Conservation (phyloP, 164 flowering plant species). For the Vitis rotundifolia region DNA sequence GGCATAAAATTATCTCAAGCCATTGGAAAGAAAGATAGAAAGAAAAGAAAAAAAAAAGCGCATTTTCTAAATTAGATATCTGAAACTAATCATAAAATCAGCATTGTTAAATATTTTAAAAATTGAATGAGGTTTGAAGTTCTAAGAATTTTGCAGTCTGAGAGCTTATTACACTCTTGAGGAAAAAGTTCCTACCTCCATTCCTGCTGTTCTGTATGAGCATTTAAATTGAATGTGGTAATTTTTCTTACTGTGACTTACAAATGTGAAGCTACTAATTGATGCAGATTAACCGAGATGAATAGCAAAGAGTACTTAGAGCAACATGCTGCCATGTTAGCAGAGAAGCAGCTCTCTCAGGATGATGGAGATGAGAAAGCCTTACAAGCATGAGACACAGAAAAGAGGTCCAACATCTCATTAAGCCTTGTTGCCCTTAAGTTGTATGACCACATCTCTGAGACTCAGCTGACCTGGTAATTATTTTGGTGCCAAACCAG, state of each 20-base stretch:
- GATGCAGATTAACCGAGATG: conserved; percentile 89
- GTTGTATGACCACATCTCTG: neutral
- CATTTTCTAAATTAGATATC: too few relatives aligned
- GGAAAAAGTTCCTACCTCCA: too few relatives aligned
- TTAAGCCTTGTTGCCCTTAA: neutral
- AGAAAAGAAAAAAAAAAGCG: too few relatives aligned
- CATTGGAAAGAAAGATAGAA: too few relatives aligned
- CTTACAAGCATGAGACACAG: conserved; percentile 14
- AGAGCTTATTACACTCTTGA: too few relatives aligned
- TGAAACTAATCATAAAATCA: too few relatives aligned
- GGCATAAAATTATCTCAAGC: too few relatives aligned
- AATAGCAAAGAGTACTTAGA: conserved; percentile 88
- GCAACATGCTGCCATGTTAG: conserved; percentile 55
- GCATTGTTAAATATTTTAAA: too few relatives aligned
- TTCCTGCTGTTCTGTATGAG: too few relatives aligned
- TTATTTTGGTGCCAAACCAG: neutral
- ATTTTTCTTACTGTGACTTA: neutral
- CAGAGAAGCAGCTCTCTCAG: conserved; percentile 28
- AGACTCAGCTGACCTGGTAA: neutral
- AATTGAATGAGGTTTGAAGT: too few relatives aligned
- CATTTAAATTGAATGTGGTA: too few relatives aligned
- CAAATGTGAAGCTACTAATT: neutral
- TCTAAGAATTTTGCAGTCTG: too few relatives aligned
- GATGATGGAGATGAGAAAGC: conserved; percentile 26
- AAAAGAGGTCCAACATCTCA: neutral